Evolutionary conservation across 2,329 filamentous ascomycete genomes (phyloP).

Genomic region (Botrytis aclada): DNA sequence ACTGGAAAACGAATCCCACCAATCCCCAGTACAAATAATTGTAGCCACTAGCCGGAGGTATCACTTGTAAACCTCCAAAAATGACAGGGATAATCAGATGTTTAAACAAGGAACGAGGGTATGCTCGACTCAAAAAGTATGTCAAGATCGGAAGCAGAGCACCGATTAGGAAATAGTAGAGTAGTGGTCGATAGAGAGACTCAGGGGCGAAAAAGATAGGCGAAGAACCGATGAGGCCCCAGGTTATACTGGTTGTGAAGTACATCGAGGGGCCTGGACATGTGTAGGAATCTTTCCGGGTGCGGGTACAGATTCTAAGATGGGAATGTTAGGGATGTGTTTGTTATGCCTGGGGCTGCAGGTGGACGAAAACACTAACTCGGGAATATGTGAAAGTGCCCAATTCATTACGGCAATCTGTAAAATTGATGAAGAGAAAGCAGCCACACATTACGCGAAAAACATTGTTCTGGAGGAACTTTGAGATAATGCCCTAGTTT

Average conservation of each 20-base stretch:
- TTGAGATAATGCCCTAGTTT: constrained; percentile 54
- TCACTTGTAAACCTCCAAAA: constrained; percentile 59
- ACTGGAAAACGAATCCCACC: constrained; percentile 64
- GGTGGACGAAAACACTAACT: constrained; percentile 26
- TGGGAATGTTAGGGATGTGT: constrained; percentile 62
- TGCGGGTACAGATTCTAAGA: constrained; percentile 57
- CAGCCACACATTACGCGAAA: constrained; percentile 57
- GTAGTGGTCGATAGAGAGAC: constrained; percentile 47
- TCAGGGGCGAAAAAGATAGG: constrained; percentile 48
- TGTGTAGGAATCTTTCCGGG: constrained; percentile 49
- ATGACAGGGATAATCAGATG: constrained; percentile 68
- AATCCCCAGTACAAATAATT: constrained; percentile 39
- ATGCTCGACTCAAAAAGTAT: constrained; percentile 53
- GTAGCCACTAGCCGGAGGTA: constrained; percentile 68
- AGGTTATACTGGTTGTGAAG: constrained; percentile 54
- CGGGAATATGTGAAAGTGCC: constrained; percentile 57
- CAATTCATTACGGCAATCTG: constrained; percentile 63
- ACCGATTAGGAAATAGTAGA: constrained; percentile 53
- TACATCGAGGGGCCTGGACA: constrained; percentile 49
- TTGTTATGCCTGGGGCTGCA: constrained; percentile 55
- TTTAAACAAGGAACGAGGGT: constrained; percentile 58
- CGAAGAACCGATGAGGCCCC: constrained; percentile 46
- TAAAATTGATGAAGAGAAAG: constrained; percentile 51
- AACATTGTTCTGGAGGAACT: constrained; percentile 49
- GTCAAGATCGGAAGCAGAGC: constrained; percentile 56